Evolutionary conservation across 1,284 basidiomycete species (phyloP).

Genomic region (Tylopilus sp.): DNA sequence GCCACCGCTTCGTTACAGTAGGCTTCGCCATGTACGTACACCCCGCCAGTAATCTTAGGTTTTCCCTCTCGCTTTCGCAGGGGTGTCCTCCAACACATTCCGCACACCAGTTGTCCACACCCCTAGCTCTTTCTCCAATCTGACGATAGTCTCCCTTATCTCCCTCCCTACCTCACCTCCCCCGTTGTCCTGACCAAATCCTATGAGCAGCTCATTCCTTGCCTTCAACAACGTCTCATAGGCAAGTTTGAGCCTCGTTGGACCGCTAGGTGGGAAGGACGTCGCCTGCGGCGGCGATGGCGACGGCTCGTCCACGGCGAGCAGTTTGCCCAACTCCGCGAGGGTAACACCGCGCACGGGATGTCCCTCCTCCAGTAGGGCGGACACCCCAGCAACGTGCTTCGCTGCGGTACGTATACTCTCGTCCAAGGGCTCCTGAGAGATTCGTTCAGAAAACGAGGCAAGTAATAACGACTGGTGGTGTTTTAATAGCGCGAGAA

Average conservation of each 20-base stretch:
- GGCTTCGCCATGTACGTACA: no score
- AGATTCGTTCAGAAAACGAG: constrained; percentile 49
- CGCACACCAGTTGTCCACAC: constrained; percentile 62
- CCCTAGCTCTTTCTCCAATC: constrained; percentile 74
- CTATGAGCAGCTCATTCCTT: constrained; percentile 66
- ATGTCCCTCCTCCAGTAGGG: constrained; percentile 75
- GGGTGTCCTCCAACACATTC: constrained; percentile 39
- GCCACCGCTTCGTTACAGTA: no score
- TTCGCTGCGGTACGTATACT: constrained; percentile 68
- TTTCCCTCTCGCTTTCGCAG: constrained; percentile 2
- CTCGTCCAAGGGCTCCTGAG: constrained; percentile 71
- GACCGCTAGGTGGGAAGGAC: constrained; percentile 73
- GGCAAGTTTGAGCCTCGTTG: constrained; percentile 70
- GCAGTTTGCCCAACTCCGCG: constrained; percentile 85
- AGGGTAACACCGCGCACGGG: constrained; percentile 83
- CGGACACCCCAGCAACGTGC: constrained; percentile 66
- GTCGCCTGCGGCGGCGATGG: constrained; percentile 38
- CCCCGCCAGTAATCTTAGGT: constrained; percentile 4
- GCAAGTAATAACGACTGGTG: constrained; percentile 74
- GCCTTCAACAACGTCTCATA: constrained; percentile 73
- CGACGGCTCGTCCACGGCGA: constrained; percentile 77
- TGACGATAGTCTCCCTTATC: constrained; percentile 64
- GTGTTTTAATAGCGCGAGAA: constrained; percentile 79
- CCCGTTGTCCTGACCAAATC: constrained; percentile 69
- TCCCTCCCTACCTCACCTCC: constrained; percentile 72